Conservation (phyloP, 352 stramenopile genomes). For the Bremia lactucae region DNA sequence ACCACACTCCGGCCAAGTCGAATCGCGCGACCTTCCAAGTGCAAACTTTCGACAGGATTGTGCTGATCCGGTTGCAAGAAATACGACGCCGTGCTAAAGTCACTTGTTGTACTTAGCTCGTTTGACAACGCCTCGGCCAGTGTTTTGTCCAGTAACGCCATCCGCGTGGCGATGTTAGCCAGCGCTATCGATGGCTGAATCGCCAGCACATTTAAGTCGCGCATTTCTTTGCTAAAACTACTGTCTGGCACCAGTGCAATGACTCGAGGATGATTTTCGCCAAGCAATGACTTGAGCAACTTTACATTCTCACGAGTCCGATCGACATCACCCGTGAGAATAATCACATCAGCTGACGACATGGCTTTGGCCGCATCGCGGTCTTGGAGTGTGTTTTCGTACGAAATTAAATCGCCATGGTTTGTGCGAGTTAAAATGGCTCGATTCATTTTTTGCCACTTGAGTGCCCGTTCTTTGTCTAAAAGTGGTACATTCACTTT, state of each 20-base stretch:
- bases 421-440: constrained; percentile 32
- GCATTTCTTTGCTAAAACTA: constrained; percentile 37
- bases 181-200: constrained; percentile 60
- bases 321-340: constrained; percentile 43
- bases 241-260: constrained; percentile 46
- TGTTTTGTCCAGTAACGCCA: constrained; percentile 41
- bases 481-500: constrained; percentile 49
- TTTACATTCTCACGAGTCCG: constrained; percentile 42
- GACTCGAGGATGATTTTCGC: constrained; percentile 34
- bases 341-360: constrained; percentile 37
- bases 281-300: constrained; percentile 32
- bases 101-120: constrained; percentile 36
- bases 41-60: constrained; percentile 27
- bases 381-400: constrained; percentile 54
- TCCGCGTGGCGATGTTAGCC: constrained; percentile 53
- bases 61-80: constrained; percentile 34
- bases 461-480: constrained; percentile 39
- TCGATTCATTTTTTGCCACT: constrained; percentile 60
- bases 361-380: constrained; percentile 24
- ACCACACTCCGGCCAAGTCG: constrained; percentile 44
- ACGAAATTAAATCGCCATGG: constrained; percentile 52
- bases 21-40: constrained; percentile 23
- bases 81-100: constrained; percentile 46
- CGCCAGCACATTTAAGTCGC: constrained; percentile 18
- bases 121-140: constrained; percentile 28